Evolutionary conservation across 1,284 basidiomycete species (phyloP).

Genomic region (Heterobasidion annosum): DNA sequence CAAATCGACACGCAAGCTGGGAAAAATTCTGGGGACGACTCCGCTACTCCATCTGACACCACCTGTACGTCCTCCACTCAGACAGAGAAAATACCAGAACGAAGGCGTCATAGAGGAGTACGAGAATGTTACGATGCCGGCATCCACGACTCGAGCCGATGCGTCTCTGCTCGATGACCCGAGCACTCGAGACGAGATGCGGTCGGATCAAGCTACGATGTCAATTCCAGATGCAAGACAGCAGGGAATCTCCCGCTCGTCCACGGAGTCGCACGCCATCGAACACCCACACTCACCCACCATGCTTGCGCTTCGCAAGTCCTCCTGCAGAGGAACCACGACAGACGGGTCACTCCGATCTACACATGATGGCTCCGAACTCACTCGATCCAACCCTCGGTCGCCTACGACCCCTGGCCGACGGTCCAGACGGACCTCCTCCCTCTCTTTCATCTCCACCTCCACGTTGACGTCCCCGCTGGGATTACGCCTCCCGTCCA

Average conservation of each 20-base stretch:
- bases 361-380: too few relatives aligned
- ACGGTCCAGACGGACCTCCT: not conserved
- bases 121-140: not conserved
- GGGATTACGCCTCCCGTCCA: not conserved
- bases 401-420: not conserved
- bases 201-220: too few relatives aligned
- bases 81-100: not conserved
- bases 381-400: not conserved
- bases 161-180: too few relatives aligned
- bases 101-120: not conserved
- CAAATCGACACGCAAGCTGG: conserved; percentile 10
- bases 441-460: not conserved
- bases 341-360: too few relatives aligned
- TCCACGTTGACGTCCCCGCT: not conserved
- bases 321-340: too few relatives aligned
- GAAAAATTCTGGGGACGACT: conserved; percentile 10
- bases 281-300: too few relatives aligned
- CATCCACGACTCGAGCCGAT: not conserved
- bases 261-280: too few relatives aligned
- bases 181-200: too few relatives aligned
- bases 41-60: conserved; percentile 4
- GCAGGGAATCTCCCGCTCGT: too few relatives aligned
- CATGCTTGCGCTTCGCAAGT: too few relatives aligned
- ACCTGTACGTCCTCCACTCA: not conserved
- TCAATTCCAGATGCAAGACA: too few relatives aligned